Evolutionary conservation across 306 rosid genomes (phyloP).

Genomic region (Sindora glabra): DNA sequence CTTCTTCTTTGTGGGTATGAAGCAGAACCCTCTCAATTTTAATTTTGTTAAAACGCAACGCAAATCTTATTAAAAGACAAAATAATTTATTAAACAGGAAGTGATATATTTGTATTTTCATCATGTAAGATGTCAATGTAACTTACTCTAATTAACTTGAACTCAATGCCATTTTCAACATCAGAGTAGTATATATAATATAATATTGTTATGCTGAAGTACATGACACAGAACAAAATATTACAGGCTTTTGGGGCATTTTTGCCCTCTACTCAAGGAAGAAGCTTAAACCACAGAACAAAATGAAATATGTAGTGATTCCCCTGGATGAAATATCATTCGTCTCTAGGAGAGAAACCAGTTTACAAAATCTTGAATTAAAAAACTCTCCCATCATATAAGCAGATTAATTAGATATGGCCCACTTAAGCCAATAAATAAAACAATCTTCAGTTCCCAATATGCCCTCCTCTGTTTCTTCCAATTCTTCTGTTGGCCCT

Average conservation of each 20-base stretch:
- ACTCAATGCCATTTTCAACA: too few relatives aligned
- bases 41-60: too few relatives aligned
- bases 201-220: too few relatives aligned
- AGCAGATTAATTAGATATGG: not conserved
- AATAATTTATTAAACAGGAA: too few relatives aligned
- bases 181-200: too few relatives aligned
- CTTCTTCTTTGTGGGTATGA: too few relatives aligned
- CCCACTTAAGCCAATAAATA: not conserved
- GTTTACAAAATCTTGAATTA: not conserved
- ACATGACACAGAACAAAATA: not conserved
- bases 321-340: slow-evolving; percentile 46
- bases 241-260: too few relatives aligned
- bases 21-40: too few relatives aligned
- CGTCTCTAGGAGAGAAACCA: slow-evolving; percentile 57
- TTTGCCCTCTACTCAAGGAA: not conserved
- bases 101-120: too few relatives aligned
- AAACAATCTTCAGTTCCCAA: slow-evolving; percentile 29
- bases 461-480: slow-evolving; percentile 38
- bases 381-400: not conserved
- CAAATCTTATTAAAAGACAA: too few relatives aligned
- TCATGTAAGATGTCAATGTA: too few relatives aligned
- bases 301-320: slow-evolving; percentile 17
- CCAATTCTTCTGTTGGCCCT: slow-evolving; percentile 29
- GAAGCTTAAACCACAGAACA: not conserved
- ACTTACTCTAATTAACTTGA: too few relatives aligned